These are phyloP conservation scores for Westerdykella sp. DNA, from an alignment of 2,329 filamentous ascomycete species.

Conservation along the genomic window DNA sequence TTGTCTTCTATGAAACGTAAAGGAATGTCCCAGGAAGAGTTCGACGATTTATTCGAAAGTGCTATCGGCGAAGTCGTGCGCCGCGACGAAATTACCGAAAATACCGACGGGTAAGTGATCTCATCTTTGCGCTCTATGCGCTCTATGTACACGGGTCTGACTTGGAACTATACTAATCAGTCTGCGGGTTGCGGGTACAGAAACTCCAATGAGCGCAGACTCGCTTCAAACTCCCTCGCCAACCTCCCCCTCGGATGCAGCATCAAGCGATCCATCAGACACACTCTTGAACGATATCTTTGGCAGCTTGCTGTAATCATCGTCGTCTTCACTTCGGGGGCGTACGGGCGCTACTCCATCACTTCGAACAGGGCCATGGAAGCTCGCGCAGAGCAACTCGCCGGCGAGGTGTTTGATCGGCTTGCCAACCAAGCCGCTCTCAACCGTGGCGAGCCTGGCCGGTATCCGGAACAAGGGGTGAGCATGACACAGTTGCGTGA, in stretches of 20 bases:
- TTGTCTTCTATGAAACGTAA: constrained; percentile 72
- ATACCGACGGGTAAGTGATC: constrained; percentile 52
- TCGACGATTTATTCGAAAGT: constrained; percentile 77
- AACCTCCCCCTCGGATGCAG: constrained; percentile 80
- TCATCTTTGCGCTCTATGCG: constrained; percentile 13
- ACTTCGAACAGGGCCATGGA: constrained; percentile 58
- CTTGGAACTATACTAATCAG: constrained; percentile 69
- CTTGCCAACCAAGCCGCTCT: constrained; percentile 77
- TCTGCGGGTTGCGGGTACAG: constrained; percentile 65
- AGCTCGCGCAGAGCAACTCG: constrained; percentile 72
- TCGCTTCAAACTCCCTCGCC: constrained; percentile 86
- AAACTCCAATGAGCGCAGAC: constrained; percentile 58
- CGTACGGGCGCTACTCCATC: constrained; percentile 62
- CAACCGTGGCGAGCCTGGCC: constrained; percentile 58
- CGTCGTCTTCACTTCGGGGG: constrained; percentile 42
- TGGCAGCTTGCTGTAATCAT: constrained; percentile 62
- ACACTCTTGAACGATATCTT: constrained; percentile 81
- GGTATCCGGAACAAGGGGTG: constrained; percentile 68
- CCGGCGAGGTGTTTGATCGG: constrained; percentile 75
- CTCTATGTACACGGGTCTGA: constrained; percentile 24
- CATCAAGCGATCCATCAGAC: constrained; percentile 69
- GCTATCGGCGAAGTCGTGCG: constrained; percentile 65
- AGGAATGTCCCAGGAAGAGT: constrained; percentile 79
- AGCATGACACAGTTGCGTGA: constrained; percentile 85
- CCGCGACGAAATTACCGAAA: constrained; percentile 55